Base-by-base conservation (phyloP, 345 rosid species). In the Rhizophora mangle region DNA sequence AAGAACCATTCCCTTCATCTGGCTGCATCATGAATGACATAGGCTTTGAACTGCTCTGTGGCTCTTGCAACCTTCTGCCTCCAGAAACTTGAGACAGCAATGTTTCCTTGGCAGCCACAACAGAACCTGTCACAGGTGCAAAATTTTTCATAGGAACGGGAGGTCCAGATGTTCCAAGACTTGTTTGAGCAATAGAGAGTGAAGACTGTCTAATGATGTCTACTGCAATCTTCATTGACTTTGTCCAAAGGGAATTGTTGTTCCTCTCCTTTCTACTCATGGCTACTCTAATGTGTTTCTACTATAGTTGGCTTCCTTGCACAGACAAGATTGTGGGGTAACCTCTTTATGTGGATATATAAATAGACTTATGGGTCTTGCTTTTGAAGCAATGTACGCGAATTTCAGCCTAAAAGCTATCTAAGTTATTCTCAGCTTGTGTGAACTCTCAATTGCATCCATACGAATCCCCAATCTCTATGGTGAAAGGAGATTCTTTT, bases 151-250 rank as follows among this genome's bases (percentile, higher is more conserved):
- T 39, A 15, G 75, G 43, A 36, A 70, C 19, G 66, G 87, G 59
- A 71, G 70, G 46, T 57, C 72, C 61, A 0, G 72, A 49, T 4
- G 68, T 60, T 27, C 93, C 89, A 27, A 80, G 85, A 73, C 80
- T 79, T 70, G 62, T 68, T 64, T 79, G 74, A 55, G 88, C 84
- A 47, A 88, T 72, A 9, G 86, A 86, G 68, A 86, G 74, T 22
- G 90, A 78, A 18, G 89, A 88, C 53, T 65, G 20, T 67, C 67
- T 86, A 19, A 86, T 53, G 70, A 86, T 77, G 71, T 72, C 83
- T 13, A 69, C 71, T 62, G 76, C 76, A 79, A 86, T 66, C 78
- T 86, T 76, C 82, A 86, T 60, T 30, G 90, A 86, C 9, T 74
- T 80, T 76, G 76, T 83, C 32, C 80, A 65, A 0, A 88, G 68